These are phyloP conservation scores for Xylariaceae sp. DNA, from an alignment of 2,329 filamentous ascomycete species.

Conservation along the genomic window DNA sequence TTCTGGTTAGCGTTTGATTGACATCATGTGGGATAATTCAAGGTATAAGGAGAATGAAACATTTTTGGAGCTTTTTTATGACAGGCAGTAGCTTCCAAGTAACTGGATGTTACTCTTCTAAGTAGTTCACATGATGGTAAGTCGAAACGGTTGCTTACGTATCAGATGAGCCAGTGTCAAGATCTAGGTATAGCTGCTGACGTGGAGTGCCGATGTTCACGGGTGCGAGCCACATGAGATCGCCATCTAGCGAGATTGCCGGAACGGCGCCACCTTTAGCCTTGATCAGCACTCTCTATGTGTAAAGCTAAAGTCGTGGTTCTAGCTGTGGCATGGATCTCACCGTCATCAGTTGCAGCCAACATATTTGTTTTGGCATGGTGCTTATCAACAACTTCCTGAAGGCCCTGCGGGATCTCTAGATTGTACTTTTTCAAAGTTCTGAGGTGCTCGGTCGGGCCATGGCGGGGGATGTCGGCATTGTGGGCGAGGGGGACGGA, in stretches of 20 bases:
- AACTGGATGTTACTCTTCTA: background rate
- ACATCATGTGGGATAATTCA: background rate
- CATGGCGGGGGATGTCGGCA: constrained; percentile 32
- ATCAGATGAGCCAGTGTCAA: constrained; percentile 62
- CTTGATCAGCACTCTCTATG: constrained; percentile 4
- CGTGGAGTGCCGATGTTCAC: constrained; percentile 55
- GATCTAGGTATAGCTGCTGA: constrained; percentile 53
- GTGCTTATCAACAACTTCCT: constrained; percentile 36
- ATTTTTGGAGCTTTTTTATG: no score
- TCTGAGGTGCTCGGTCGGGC: constrained; percentile 40
- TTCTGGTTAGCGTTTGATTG: constrained; percentile 4
- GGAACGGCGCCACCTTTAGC: constrained; percentile 28
- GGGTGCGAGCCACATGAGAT: constrained; percentile 52
- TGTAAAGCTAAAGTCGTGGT: no score
- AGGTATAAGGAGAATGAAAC: background rate
- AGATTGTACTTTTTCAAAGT: constrained; percentile 43
- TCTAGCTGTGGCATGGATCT: background rate
- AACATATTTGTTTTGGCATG: constrained; percentile 29
- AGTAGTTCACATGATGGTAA: background rate
- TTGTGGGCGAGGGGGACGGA: constrained; percentile 37
- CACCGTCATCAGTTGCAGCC: constrained; percentile 24
- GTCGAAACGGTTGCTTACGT: constrained; percentile 58
- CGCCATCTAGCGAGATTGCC: constrained; percentile 42
- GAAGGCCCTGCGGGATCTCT: constrained; percentile 37
- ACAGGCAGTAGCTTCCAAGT: no score